A percentile compares a stretch with the other conserved stretches of the same genome.
Evolutionary conservation across 345 rosid genomes (phyloP).

Genomic region (Linum usitatissimum): DNA sequence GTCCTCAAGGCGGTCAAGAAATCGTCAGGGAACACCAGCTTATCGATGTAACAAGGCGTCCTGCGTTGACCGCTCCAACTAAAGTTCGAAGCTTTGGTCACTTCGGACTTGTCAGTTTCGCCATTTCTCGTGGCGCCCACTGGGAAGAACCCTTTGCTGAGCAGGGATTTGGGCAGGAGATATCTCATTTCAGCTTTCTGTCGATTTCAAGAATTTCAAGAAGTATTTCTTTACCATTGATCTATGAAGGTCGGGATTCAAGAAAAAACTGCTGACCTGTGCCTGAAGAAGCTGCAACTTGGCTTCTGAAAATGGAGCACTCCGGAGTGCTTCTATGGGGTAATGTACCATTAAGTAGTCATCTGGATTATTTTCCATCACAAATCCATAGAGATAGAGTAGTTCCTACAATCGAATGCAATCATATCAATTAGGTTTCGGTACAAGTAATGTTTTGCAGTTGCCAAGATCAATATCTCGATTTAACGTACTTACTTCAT

Average conservation of each 20-base stretch:
- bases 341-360: conserved; percentile 97
- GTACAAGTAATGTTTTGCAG: not conserved
- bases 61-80: conserved; percentile 93
- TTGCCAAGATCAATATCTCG: not conserved
- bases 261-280: conserved; percentile 46
- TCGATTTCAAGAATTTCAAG: not conserved
- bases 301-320: conserved; percentile 53
- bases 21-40: conserved; percentile 77
- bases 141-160: conserved; percentile 58
- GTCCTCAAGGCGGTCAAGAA: conserved; percentile 76
- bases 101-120: conserved; percentile 17
- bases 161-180: conserved; percentile 58
- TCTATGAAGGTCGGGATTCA: not conserved
- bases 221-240: not conserved
- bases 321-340: conserved; percentile 74
- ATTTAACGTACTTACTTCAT: conserved; percentile 50
- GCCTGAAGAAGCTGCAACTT: conserved; percentile 77
- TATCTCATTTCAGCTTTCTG: conserved; percentile 76
- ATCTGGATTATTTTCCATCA: conserved; percentile 72
- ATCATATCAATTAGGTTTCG: not conserved
- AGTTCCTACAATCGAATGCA: conserved; percentile 49
- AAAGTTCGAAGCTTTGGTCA: conserved; percentile 30
- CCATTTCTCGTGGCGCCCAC: conserved; percentile 11
- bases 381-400: conserved; percentile 87
- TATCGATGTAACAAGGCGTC: conserved; percentile 55